phyloP scores from a whole-genome alignment of 345 rosid species.

The Turnera subulata region DNA sequence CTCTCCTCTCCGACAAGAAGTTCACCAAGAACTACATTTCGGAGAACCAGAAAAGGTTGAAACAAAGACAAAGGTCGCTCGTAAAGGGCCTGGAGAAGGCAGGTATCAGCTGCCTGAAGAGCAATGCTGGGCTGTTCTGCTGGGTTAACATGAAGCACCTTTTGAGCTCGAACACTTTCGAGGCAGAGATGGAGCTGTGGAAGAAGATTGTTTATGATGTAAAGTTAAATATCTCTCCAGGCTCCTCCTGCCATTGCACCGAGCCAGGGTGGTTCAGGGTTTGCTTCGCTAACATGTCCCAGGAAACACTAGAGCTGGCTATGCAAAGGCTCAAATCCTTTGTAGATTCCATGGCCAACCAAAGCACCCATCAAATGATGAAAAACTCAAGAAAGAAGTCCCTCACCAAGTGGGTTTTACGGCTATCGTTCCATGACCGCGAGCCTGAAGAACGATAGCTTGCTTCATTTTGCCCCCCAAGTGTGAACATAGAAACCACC shows the following conservation, averaged over 20 bases:
- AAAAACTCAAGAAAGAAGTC: constrained; percentile 48
- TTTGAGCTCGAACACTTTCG: constrained; percentile 59
- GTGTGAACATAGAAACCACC: constrained; percentile 11
- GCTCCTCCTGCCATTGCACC: constrained; percentile 73
- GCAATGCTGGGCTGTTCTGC: constrained; percentile 74
- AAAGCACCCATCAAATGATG: constrained; percentile 42
- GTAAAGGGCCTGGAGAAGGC: constrained; percentile 61
- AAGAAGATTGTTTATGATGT: constrained; percentile 73
- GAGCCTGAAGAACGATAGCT: constrained; percentile 59
- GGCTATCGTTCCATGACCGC: constrained; percentile 64
- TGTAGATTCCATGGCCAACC: constrained; percentile 38
- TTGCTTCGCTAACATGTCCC: constrained; percentile 82
- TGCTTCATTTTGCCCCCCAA: no score
- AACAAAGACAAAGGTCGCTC: constrained; percentile 40
- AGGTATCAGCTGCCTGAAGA: constrained; percentile 50
- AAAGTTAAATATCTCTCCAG: constrained; percentile 70
- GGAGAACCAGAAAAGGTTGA: constrained; percentile 57
- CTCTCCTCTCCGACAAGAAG: constrained; percentile 65
- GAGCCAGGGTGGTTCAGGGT: constrained; percentile 87
- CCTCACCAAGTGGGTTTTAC: constrained; percentile 66
- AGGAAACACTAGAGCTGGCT: constrained; percentile 53
- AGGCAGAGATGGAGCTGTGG: constrained; percentile 79
- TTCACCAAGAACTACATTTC: constrained; percentile 54
- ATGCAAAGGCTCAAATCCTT: constrained; percentile 54
- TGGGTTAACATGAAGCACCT: constrained; percentile 86